phyloP scores from a whole-genome alignment of 2,329 filamentous ascomycete genomes.

The Ceratocystis destructans region DNA sequence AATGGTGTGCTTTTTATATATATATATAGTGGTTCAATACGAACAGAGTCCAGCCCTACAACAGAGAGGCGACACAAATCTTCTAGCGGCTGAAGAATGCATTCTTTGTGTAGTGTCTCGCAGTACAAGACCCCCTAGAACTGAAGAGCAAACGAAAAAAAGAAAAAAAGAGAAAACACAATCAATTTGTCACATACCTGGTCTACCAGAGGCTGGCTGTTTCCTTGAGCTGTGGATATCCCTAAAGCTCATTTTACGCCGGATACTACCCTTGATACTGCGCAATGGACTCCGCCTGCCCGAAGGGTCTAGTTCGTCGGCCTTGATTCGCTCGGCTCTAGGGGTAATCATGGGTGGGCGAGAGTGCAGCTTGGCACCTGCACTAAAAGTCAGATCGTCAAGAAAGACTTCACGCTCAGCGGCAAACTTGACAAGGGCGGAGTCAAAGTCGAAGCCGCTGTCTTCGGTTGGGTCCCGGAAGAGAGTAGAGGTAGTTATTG shows the following conservation, averaged over 20 bases:
- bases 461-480: conserved; percentile 26
- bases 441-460: conserved; percentile 77
- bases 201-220: conserved; percentile 61
- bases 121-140: background rate
- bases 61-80: background rate
- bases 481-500: conserved; percentile 24
- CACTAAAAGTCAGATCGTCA: conserved; percentile 78
- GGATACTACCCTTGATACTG: conserved; percentile 67
- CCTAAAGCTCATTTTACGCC: conserved; percentile 79
- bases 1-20: no score
- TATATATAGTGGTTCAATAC: background rate
- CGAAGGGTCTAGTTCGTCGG: conserved; percentile 48
- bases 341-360: conserved; percentile 62
- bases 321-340: conserved; percentile 66
- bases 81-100: background rate
- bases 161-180: background rate
- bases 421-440: conserved; percentile 84
- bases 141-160: background rate
- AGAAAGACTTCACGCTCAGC: conserved; percentile 89
- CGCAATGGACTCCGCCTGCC: conserved; percentile 43
- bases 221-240: conserved; percentile 94
- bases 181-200: conserved; percentile 37
- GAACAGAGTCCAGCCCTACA: background rate
- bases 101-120: background rate
- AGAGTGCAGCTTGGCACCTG: conserved; percentile 61